phyloP scores from a whole-genome alignment of 495 filamentous ascomycete species.

The Annulohypoxylon maeteangense region DNA sequence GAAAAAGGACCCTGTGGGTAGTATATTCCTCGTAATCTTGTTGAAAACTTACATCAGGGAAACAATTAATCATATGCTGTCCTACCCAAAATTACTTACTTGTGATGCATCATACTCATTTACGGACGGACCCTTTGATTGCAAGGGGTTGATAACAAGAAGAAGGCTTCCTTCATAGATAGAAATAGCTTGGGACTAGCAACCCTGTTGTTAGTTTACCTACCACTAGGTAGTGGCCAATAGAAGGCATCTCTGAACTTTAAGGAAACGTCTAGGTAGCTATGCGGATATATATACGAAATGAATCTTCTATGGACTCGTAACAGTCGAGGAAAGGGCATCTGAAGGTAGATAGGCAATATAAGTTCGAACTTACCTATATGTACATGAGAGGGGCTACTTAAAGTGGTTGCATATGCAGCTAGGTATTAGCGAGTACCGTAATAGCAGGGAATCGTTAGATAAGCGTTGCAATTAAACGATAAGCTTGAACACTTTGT shows the following conservation, averaged over 20 bases:
- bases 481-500: not conserved
- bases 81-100: slow-evolving; percentile 28
- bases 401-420: slow-evolving; percentile 3
- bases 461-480: slow-evolving; percentile 4
- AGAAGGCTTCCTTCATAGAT: not conserved
- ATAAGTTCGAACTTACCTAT: not conserved
- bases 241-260: slow-evolving; percentile 1
- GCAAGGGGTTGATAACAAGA: not conserved
- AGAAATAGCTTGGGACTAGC: not conserved
- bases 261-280: not conserved
- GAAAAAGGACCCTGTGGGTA: slow-evolving; percentile 4
- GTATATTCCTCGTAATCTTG: slow-evolving; percentile 20
- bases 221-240: not conserved
- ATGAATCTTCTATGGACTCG: not conserved
- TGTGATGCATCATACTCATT: slow-evolving; percentile 22
- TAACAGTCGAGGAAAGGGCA: not conserved
- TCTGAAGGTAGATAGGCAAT: not conserved
- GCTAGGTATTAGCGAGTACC: not conserved
- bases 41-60: slow-evolving; percentile 9
- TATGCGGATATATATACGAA: not conserved
- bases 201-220: not conserved
- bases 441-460: not conserved
- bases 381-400: not conserved
- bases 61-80: slow-evolving; percentile 23
- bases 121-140: not conserved